These are phyloP conservation scores for Sambucus nigra DNA, from an alignment of 129 eudicot species.

Conservation along the genomic window DNA sequence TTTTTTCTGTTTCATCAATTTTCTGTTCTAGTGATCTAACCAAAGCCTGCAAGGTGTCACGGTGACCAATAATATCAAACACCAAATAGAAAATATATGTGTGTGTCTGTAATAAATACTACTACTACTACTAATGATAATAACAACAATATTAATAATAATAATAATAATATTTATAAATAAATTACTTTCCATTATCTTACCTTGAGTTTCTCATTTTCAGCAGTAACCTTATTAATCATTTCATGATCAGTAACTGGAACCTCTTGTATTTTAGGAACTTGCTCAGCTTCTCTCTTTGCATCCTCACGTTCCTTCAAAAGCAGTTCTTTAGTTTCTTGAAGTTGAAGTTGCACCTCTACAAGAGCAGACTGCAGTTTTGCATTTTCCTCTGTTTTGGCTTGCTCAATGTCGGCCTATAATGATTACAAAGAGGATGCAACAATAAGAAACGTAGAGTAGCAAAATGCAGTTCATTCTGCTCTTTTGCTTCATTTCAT, in stretches of 20 bases:
- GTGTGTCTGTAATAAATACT: not conserved
- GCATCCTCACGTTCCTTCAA: conserved; percentile 50
- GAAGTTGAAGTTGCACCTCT: conserved; percentile 32
- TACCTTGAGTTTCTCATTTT: conserved; percentile 39
- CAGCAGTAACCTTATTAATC: conserved; percentile 26
- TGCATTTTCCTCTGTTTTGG: conserved; percentile 51
- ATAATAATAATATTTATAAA: no score
- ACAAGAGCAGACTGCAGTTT: conserved; percentile 38
- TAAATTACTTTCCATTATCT: conserved; percentile 8
- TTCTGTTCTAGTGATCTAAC: conserved; percentile 55
- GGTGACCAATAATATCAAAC: conserved; percentile 4
- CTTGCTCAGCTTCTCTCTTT: conserved; percentile 28
- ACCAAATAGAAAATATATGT: not conserved
- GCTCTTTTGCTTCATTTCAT: not conserved
- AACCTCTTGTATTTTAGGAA: conserved; percentile 37
- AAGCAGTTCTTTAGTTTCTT: conserved; percentile 36
- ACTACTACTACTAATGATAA: no score
- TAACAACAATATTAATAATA: not conserved
- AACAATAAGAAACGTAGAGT: not conserved
- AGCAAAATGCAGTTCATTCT: not conserved
- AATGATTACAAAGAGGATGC: not conserved
- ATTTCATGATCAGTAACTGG: conserved; percentile 37
- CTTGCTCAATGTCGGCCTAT: conserved; percentile 59
- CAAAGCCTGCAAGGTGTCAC: conserved; percentile 30
- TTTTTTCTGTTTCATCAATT: conserved; percentile 56